Conservation (phyloP, 177 flowering plant genomes). For the Vitis hybrid region DNA sequence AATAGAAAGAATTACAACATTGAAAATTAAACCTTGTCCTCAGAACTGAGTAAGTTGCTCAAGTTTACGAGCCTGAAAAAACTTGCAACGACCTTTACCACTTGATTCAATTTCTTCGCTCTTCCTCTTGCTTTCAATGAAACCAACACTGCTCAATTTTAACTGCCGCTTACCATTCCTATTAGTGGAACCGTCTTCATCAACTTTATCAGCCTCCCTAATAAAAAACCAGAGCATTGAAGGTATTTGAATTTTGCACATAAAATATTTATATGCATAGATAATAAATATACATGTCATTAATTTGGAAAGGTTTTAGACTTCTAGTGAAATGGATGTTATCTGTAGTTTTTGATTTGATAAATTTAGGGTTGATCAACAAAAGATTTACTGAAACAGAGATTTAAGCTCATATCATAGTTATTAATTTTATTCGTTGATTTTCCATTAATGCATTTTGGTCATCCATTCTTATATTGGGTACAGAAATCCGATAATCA, state of each 20-base stretch:
- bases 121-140: constrained; percentile 65
- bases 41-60: constrained; percentile 60
- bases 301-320: too few species aligned
- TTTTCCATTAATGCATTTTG: too few species aligned
- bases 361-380: too few species aligned
- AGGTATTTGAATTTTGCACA: background rate
- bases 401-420: too few species aligned
- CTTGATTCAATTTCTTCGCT: constrained; percentile 83
- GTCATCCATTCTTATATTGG: too few species aligned
- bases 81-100: constrained; percentile 87
- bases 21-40: background rate
- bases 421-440: too few species aligned
- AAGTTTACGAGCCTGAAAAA: constrained; percentile 85
- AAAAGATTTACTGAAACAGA: too few species aligned
- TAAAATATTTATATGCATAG: background rate
- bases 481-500: too few species aligned
- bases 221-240: background rate
- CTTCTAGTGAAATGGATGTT: too few species aligned
- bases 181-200: constrained; percentile 45
- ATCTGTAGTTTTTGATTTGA: too few species aligned
- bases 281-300: too few species aligned
- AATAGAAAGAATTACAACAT: too few species aligned
- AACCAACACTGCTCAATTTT: constrained; percentile 65
- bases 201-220: constrained; percentile 74
- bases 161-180: constrained; percentile 55